phyloP scores from a whole-genome alignment of 192 early-diverging fungal genomes.

The Podila epigama region DNA sequence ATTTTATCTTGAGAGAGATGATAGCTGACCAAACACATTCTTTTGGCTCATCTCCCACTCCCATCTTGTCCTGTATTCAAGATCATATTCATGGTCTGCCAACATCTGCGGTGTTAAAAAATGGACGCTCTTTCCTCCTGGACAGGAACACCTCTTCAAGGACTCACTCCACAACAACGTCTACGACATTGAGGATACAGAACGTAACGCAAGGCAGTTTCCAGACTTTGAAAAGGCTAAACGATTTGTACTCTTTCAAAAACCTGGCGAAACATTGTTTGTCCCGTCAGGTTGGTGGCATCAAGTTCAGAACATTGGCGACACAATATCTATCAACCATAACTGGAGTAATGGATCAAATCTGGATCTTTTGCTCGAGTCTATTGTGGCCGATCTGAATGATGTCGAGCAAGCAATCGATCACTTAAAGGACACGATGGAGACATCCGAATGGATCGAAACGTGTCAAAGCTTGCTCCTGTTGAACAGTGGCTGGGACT shows the following conservation, averaged over 20 bases:
- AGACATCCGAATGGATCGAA: slow-evolving; percentile 49
- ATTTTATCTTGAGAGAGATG: slow-evolving; percentile 66
- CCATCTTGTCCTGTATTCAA: neutral
- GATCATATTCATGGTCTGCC: slow-evolving; percentile 78
- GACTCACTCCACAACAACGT: slow-evolving; percentile 62
- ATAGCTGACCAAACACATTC: too few species aligned
- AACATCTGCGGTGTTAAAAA: slow-evolving; percentile 77
- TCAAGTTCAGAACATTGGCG: slow-evolving; percentile 73
- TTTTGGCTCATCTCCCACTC: neutral
- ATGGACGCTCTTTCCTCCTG: slow-evolving; percentile 75
- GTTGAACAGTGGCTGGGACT: slow-evolving; percentile 61
- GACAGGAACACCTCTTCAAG: slow-evolving; percentile 66
- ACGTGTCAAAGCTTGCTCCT: slow-evolving; percentile 57
- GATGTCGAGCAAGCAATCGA: slow-evolving; percentile 61
- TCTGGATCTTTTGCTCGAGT: slow-evolving; percentile 52
- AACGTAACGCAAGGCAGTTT: slow-evolving; percentile 50
- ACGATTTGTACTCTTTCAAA: slow-evolving; percentile 61
- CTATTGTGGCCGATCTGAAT: slow-evolving; percentile 54
- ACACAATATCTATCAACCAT: slow-evolving; percentile 80
- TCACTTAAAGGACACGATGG: slow-evolving; percentile 59
- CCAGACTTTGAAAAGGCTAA: slow-evolving; percentile 58
- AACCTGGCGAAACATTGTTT: slow-evolving; percentile 72
- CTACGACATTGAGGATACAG: slow-evolving; percentile 63
- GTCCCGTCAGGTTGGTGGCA: slow-evolving; percentile 81
- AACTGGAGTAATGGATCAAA: slow-evolving; percentile 78